phyloP scores from a whole-genome alignment of 331 rosid genomes.

The Quercus tomentella region DNA sequence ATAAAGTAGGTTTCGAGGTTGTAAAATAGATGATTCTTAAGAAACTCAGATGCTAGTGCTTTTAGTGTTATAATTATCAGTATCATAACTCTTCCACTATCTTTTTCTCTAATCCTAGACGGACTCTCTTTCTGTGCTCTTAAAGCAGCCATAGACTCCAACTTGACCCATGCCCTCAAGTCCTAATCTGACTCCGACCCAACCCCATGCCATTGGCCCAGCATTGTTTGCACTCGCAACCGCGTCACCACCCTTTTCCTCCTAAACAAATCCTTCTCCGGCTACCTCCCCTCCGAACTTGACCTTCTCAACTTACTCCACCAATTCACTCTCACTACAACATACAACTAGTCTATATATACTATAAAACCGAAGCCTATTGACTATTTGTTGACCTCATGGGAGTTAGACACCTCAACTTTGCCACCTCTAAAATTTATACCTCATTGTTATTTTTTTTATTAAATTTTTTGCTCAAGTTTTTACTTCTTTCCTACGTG shows the following conservation, averaged over 20 bases:
- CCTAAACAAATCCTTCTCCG: slow-evolving; percentile 43
- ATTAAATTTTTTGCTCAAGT: too few relatives aligned
- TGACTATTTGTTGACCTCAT: too few relatives aligned
- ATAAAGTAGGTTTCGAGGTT: too few relatives aligned
- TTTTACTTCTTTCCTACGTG: too few relatives aligned
- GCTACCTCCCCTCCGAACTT: slow-evolving; percentile 77
- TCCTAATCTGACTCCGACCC: slow-evolving; percentile 66
- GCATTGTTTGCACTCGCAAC: slow-evolving; percentile 48
- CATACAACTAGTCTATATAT: too few relatives aligned
- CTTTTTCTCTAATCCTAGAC: slow-evolving; percentile 50
- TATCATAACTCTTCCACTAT: not conserved
- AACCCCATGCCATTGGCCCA: slow-evolving; percentile 66
- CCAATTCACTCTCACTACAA: slow-evolving; percentile 32
- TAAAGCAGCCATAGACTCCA: slow-evolving; percentile 65
- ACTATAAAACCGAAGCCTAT: too few relatives aligned
- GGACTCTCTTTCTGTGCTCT: slow-evolving; percentile 74
- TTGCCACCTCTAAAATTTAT: too few relatives aligned
- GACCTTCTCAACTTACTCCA: slow-evolving; percentile 52
- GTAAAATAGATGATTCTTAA: too few relatives aligned
- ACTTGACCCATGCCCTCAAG: slow-evolving; percentile 42
- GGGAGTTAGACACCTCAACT: too few relatives aligned
- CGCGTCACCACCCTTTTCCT: slow-evolving; percentile 58
- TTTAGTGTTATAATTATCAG: too few relatives aligned
- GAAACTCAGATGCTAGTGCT: too few relatives aligned
- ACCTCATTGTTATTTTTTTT: too few relatives aligned